Percentiles rank a stretch among this genome's conserved stretches.
Conservation (phyloP, 1,284 basidiomycete species). For the Phylloporus sp. region DNA sequence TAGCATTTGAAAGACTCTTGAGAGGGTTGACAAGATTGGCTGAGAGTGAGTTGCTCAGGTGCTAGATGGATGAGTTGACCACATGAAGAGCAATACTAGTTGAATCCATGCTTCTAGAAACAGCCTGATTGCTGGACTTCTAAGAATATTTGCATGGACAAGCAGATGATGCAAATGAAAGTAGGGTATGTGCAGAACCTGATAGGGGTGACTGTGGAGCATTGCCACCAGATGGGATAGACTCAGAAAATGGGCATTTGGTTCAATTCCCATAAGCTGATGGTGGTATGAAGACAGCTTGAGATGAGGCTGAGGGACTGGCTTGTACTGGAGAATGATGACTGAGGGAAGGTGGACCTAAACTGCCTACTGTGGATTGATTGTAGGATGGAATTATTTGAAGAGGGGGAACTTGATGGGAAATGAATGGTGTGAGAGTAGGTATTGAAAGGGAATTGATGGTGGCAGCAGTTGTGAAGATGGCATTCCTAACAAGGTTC, state of each 20-base stretch:
- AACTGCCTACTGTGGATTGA: too few species aligned
- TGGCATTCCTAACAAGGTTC: background rate
- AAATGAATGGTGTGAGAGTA: too few species aligned
- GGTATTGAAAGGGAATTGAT: background rate
- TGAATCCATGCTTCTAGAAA: background rate
- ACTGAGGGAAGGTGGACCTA: background rate
- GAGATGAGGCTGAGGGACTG: background rate
- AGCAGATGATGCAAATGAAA: background rate
- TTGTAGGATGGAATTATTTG: too few species aligned
- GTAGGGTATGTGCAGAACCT: background rate
- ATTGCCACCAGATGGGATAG: background rate
- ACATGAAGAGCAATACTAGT: background rate
- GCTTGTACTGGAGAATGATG: background rate
- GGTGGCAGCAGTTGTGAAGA: background rate
- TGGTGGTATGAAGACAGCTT: background rate
- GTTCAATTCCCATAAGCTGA: too few species aligned
- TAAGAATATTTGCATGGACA: background rate
- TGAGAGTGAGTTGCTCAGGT: background rate
- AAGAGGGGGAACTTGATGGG: too few species aligned
- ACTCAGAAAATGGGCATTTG: background rate
- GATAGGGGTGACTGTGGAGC: too few species aligned
- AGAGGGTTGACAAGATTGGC: background rate
- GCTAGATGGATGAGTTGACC: background rate
- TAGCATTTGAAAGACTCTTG: background rate
- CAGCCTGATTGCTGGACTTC: background rate